These are phyloP conservation scores for Rhodomyrtus tomentosa DNA, from an alignment of 345 rosid genomes.

Conservation along the genomic window DNA sequence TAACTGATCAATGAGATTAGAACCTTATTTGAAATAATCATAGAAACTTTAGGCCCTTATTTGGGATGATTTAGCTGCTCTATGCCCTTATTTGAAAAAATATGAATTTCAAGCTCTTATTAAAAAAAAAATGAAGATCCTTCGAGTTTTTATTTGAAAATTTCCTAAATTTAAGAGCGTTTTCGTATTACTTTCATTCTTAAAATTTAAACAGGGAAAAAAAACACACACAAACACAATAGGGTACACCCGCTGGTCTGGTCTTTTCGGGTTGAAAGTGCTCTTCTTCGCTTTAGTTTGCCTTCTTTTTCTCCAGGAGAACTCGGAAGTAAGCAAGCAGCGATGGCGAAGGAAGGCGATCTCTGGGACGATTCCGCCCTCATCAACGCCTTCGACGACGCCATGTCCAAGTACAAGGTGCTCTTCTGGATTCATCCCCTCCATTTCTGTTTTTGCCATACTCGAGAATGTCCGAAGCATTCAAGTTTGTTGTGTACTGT, in stretches of 20 bases:
- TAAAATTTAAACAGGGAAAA: background rate
- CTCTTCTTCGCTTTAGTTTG: background rate
- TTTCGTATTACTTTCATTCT: background rate
- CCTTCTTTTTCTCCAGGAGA: background rate
- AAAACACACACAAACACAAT: background rate
- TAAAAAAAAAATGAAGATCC: too few species aligned
- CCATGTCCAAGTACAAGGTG: slow-evolving; percentile 53
- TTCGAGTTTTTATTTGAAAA: too few species aligned
- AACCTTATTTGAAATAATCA: too few species aligned
- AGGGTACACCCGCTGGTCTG: background rate
- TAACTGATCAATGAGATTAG: too few species aligned
- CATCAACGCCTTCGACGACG: slow-evolving; percentile 48
- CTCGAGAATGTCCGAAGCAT: background rate
- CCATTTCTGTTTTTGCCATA: too few species aligned
- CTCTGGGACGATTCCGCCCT: slow-evolving; percentile 61
- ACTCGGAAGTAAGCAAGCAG: background rate
- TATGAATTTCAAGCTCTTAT: too few species aligned
- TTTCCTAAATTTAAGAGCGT: too few species aligned
- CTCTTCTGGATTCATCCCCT: background rate
- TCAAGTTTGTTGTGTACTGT: background rate
- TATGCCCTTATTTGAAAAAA: too few species aligned
- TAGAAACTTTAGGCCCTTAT: too few species aligned
- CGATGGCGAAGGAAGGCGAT: slow-evolving; percentile 38
- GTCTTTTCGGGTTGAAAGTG: background rate
- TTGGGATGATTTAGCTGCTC: too few species aligned